Evolutionary conservation across 1,139 yeast genomes (phyloP), one percentile per base, ranked within the genome.

Genomic region (Debaryomyces subglobosus): DNA sequence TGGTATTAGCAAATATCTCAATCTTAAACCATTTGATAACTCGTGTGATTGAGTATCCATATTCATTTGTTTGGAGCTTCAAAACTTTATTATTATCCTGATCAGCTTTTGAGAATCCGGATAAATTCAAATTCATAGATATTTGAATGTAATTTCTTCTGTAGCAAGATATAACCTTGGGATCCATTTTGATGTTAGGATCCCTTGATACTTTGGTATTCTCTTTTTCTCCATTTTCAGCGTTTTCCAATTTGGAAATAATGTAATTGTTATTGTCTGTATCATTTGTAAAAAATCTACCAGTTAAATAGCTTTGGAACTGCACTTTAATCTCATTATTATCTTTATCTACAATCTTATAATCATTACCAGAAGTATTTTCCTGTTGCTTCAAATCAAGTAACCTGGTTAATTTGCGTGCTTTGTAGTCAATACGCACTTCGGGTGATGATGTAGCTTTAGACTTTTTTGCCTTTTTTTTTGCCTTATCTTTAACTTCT

Each of bases 81-180:
- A 72, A 61, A 24, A 71, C 56, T 47, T 69, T 70, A 13, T 62
- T 54, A 18, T 62, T 63, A 1, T 45, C 44, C 1, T 23, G 15
- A 15, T 54, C 44, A 20, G 59, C 53, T 24, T 53, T 43, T 30
- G 58, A 55, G 44, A 70, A 62, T 1, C 75, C 75, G 5, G 62
- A 59, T 32, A 75, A 58, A 44, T 67, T 69, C 63, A 75, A 59
- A 51, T 70, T 69, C 46, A 74, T 50, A 13, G 69, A 61, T 10
- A 74, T 57, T 52, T 73, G 79, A 47, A 77, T 72, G 53, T 65
- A 74, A 54, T 77, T 77, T 50, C 82, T 59, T 49, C 82, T 61
- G 58, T 77, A 77, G 55, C 81, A 77, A 12, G 78, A 71, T 24
- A 77, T 68, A 18, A 75, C 76, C 51, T 63, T 69, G 8, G 79